A percentile compares a stretch with the other conserved stretches of the same genome.
phyloP scores from a whole-genome alignment of 129 eudicot species.

The Artemisia argyi region DNA sequence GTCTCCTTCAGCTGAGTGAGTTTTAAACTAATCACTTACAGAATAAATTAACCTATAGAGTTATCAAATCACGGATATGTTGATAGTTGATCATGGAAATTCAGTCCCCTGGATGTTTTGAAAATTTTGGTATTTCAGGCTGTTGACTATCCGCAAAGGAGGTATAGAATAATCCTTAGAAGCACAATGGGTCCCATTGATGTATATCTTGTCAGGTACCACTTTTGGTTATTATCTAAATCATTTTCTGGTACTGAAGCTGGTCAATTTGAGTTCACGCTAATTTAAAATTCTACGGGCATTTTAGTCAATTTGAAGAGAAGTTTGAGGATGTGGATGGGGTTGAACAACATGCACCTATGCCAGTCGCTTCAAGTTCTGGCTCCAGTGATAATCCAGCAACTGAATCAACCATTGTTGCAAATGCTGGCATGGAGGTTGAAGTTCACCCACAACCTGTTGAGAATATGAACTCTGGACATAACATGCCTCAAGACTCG shows the following conservation, averaged over 20 bases:
- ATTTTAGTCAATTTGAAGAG: slow-evolving; percentile 91
- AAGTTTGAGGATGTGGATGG: slow-evolving; percentile 82
- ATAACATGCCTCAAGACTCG: slow-evolving; percentile 24
- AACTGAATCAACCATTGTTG: slow-evolving; percentile 28
- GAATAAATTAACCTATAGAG: too few species aligned
- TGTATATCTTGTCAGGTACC: slow-evolving; percentile 96
- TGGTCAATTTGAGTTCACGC: slow-evolving; percentile 76
- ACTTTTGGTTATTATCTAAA: background rate
- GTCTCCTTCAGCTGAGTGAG: too few species aligned
- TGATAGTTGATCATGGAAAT: too few species aligned
- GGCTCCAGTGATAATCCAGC: slow-evolving; percentile 42
- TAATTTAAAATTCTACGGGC: slow-evolving; percentile 15
- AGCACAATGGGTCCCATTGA: slow-evolving; percentile 99
- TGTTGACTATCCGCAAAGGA: slow-evolving; percentile 87
- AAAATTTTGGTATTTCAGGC: slow-evolving; percentile 42
- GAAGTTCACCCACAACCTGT: slow-evolving; percentile 40
- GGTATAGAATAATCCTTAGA: slow-evolving; percentile 92
- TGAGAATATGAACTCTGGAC: slow-evolving; percentile 11
- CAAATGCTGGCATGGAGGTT: slow-evolving; percentile 18
- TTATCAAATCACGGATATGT: too few species aligned
- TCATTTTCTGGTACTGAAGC: background rate
- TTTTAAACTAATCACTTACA: too few species aligned
- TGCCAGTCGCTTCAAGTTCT: slow-evolving; percentile 58
- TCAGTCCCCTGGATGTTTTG: too few species aligned
- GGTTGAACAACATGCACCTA: slow-evolving; percentile 43